phyloP scores from a whole-genome alignment of 352 stramenopile genomes.

The Phytophthora pini region DNA sequence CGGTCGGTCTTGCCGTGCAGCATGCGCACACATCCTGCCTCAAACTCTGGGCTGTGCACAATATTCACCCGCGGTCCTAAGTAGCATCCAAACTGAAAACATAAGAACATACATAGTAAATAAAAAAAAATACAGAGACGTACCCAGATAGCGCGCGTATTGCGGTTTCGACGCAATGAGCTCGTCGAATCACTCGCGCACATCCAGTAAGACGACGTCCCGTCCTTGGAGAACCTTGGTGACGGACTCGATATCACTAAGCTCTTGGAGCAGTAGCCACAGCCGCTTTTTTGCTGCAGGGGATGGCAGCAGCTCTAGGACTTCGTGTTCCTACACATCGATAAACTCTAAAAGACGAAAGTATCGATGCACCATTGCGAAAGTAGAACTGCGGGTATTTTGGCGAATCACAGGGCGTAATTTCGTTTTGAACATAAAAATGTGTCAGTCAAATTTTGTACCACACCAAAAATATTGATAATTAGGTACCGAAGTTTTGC shows the following conservation, averaged over 20 bases:
- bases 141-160: not conserved
- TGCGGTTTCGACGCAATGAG: constrained; percentile 6
- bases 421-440: constrained; percentile 1
- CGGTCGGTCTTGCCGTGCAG: not conserved
- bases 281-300: not conserved
- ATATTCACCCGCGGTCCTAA: constrained; percentile 1
- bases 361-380: constrained; percentile 1
- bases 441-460: not conserved
- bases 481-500: constrained; percentile 6
- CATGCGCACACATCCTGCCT: constrained; percentile 3
- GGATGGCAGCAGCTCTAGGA: constrained; percentile 1
- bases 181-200: not conserved
- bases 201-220: too few species aligned
- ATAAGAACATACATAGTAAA: not conserved
- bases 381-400: constrained; percentile 1
- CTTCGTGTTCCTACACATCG: constrained; percentile 2
- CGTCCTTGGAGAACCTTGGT: too few species aligned
- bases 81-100: not conserved
- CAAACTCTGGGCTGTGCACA: constrained; percentile 10
- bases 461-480: not conserved
- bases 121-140: not conserved
- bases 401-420: not conserved
- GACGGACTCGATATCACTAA: constrained; percentile 1
- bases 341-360: constrained; percentile 1
- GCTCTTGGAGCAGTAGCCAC: not conserved